Conservation (phyloP, 768 basidiomycete species). For the Sarcodon aspratus region DNA sequence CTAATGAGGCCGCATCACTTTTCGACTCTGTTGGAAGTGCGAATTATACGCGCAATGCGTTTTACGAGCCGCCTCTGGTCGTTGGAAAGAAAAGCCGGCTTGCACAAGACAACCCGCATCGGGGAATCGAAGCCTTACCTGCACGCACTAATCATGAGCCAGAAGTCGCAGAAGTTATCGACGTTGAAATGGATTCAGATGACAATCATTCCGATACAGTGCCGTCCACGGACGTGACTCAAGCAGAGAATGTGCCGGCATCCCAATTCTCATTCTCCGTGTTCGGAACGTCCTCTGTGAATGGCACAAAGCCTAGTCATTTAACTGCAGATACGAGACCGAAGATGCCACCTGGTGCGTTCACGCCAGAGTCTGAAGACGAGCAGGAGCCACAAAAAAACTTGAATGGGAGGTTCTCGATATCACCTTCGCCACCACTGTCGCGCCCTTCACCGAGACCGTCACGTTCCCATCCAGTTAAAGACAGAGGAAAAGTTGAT, state of each 20-base stretch:
- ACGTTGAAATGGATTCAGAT: constrained; percentile 10
- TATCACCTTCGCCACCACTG: not conserved
- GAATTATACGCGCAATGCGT: constrained; percentile 48
- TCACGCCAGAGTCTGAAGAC: constrained; percentile 28
- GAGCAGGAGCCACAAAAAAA: constrained; percentile 10
- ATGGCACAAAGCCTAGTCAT: constrained; percentile 1
- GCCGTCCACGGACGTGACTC: constrained; percentile 11
- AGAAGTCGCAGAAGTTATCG: not conserved
- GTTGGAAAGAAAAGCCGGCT: constrained; percentile 1
- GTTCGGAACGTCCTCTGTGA: constrained; percentile 13
- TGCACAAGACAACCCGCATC: constrained; percentile 8
- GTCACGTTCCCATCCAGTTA: constrained; percentile 2
- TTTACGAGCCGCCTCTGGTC: constrained; percentile 41
- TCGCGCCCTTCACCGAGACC: not conserved
- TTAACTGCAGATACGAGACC: constrained; percentile 10
- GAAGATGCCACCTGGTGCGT: constrained; percentile 34
- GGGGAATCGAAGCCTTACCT: constrained; percentile 9
- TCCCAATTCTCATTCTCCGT: constrained; percentile 17
- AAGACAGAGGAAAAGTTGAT: constrained; percentile 8
- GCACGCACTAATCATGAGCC: constrained; percentile 6
- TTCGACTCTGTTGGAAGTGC: constrained; percentile 39
- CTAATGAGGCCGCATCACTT: constrained; percentile 13
- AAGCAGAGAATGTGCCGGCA: constrained; percentile 10
- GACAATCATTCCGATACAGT: constrained; percentile 9
- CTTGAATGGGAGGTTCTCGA: constrained; percentile 1